Percentiles rank a stretch among this genome's conserved stretches.
Evolutionary conservation across 78 protist genomes (phyloP).

Genomic region (Tieghemostelium lacteum): DNA sequence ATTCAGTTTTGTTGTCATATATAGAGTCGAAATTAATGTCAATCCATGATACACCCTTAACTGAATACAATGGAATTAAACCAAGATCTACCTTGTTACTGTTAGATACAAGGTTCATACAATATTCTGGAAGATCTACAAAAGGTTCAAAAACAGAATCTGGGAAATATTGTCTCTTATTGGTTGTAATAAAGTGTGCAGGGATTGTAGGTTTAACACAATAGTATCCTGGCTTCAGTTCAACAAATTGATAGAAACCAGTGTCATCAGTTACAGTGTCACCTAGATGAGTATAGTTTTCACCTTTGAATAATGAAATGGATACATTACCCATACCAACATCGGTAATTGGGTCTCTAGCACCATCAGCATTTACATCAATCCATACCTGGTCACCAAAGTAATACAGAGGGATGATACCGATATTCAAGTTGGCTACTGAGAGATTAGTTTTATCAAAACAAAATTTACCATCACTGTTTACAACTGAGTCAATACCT

Average conservation of each 20-base stretch:
- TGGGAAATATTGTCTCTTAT: too few relatives aligned
- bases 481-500: too few relatives aligned
- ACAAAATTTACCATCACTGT: slow-evolving; percentile 9
- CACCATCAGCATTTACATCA: slow-evolving; percentile 21
- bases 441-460: too few relatives aligned
- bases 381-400: slow-evolving; percentile 13
- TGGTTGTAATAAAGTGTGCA: not conserved
- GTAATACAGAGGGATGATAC: slow-evolving; percentile 1
- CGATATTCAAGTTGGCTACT: not conserved
- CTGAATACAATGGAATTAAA: not conserved
- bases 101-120: not conserved
- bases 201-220: not conserved
- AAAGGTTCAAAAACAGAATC: not conserved
- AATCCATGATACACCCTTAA: slow-evolving; percentile 4
- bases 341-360: slow-evolving; percentile 3
- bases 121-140: slow-evolving; percentile 6
- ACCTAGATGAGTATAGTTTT: not conserved
- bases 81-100: not conserved
- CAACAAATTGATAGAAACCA: slow-evolving; percentile 10
- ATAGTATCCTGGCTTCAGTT: slow-evolving; percentile 20
- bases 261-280: not conserved
- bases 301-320: not conserved
- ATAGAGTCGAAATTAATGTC: slow-evolving; percentile 7
- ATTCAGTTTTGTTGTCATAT: not conserved
- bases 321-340: slow-evolving; percentile 4